phyloP scores from a whole-genome alignment of 306 rosid genomes.

The Prunus salicina region DNA sequence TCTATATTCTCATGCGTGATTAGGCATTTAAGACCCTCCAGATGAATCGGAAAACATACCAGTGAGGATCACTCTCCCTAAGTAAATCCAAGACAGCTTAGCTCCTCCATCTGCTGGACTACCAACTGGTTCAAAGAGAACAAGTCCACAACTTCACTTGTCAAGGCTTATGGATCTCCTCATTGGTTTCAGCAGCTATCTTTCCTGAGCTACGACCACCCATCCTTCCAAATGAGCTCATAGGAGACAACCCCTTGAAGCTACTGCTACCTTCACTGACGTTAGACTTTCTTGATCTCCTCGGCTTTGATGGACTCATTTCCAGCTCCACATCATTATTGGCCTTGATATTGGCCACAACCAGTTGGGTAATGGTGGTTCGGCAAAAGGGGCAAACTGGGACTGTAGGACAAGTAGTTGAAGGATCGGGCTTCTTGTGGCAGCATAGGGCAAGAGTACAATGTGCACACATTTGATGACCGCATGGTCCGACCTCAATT shows the following conservation, averaged over 20 bases:
- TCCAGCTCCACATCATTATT: constrained; percentile 50
- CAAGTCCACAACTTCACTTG: constrained; percentile 13
- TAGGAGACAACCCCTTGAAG: constrained; percentile 72
- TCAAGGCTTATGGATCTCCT: constrained; percentile 37
- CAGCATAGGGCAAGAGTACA: constrained; percentile 87
- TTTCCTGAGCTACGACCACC: constrained; percentile 56
- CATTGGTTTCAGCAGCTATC: constrained; percentile 46
- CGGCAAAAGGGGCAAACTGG: constrained; percentile 89
- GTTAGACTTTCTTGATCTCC: constrained; percentile 74
- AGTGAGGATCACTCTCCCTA: constrained; percentile 4
- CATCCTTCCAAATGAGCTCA: constrained; percentile 68
- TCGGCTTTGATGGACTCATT: constrained; percentile 59
- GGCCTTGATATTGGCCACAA: constrained; percentile 49
- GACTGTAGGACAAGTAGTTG: constrained; percentile 38
- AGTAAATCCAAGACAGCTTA: constrained; percentile 14
- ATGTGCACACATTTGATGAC: constrained; percentile 94
- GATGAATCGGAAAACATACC: background rate
- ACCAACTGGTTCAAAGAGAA: background rate
- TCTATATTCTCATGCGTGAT: background rate
- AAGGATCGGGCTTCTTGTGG: constrained; percentile 72
- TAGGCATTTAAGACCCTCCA: constrained; percentile 1
- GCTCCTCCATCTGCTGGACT: constrained; percentile 14
- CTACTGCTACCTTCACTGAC: constrained; percentile 89
- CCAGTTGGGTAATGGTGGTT: constrained; percentile 57
- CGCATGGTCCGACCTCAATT: constrained; percentile 78